Percentiles rank a stretch among this genome's conserved stretches.
phyloP scores from a whole-genome alignment of 495 filamentous ascomycete species.

The Parathielavia hyrcaniae region DNA sequence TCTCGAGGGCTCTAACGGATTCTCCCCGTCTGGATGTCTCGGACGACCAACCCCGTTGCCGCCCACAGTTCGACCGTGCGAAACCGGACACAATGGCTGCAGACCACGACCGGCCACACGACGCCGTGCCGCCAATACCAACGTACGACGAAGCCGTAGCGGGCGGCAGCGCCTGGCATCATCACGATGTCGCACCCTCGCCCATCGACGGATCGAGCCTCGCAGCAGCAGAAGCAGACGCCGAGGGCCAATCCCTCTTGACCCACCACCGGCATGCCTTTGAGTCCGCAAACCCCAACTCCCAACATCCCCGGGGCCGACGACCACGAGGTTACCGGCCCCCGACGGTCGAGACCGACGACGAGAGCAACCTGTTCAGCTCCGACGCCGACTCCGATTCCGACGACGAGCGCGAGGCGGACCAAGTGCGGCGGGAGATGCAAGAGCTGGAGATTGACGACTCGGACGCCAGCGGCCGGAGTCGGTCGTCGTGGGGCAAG shows the following conservation, averaged over 20 bases:
- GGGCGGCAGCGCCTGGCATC: slow-evolving; percentile 32
- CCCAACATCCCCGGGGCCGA: slow-evolving; percentile 28
- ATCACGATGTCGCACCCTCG: slow-evolving; percentile 26
- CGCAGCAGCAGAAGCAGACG: slow-evolving; percentile 23
- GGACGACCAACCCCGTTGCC: neutral
- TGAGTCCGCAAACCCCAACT: slow-evolving; percentile 21
- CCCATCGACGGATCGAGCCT: slow-evolving; percentile 33
- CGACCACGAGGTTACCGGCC: slow-evolving; percentile 55
- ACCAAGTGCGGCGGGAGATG: slow-evolving; percentile 70
- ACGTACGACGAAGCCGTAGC: slow-evolving; percentile 85
- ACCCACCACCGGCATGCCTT: slow-evolving; percentile 34
- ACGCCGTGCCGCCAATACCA: slow-evolving; percentile 72
- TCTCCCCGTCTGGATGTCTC: slow-evolving; percentile 20
- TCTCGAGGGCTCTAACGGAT: neutral
- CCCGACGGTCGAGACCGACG: slow-evolving; percentile 65
- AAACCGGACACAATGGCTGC: slow-evolving; percentile 37
- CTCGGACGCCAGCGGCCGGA: slow-evolving; percentile 44
- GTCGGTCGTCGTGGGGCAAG: slow-evolving; percentile 43
- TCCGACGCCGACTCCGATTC: slow-evolving; percentile 38
- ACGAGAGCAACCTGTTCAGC: slow-evolving; percentile 37
- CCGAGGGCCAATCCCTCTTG: slow-evolving; percentile 56
- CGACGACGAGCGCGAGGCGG: slow-evolving; percentile 39
- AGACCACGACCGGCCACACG: slow-evolving; percentile 46
- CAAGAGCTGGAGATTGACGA: slow-evolving; percentile 88
- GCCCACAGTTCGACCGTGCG: slow-evolving; percentile 10